Percentiles rank a stretch among this genome's conserved stretches.
These are phyloP conservation scores for Exophiala aquamarina DNA, from an alignment of 2,329 filamentous ascomycete species.

Conservation along the genomic window DNA sequence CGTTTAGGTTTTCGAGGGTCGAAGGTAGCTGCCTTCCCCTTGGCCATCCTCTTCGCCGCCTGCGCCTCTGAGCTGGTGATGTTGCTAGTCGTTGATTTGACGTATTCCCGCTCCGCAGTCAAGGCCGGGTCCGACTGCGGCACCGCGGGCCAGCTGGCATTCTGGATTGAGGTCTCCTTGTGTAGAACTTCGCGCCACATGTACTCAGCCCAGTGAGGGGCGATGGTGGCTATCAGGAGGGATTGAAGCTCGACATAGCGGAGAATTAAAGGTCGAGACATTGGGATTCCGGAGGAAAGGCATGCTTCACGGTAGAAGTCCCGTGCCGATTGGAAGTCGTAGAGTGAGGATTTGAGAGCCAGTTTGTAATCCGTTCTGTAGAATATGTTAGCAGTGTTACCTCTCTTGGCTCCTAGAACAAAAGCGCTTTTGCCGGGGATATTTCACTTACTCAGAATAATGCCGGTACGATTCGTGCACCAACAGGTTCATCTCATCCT, in stretches of 20 bases:
- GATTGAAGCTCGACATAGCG: constrained; percentile 86
- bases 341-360: constrained; percentile 82
- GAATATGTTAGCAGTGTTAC: constrained; percentile 16
- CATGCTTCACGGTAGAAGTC: constrained; percentile 88
- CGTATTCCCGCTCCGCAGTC: constrained; percentile 78
- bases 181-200: constrained; percentile 90
- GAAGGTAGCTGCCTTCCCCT: constrained; percentile 82
- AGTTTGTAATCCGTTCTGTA: constrained; percentile 73
- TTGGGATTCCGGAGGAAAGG: constrained; percentile 72
- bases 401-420: background rate
- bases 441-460: constrained; percentile 63
- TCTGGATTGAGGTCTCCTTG: constrained; percentile 73
- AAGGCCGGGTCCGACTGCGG: constrained; percentile 65
- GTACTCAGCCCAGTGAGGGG: constrained; percentile 92
- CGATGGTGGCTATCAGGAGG: constrained; percentile 76
- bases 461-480: constrained; percentile 76
- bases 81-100: constrained; percentile 70
- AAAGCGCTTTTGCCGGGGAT: constrained; percentile 1
- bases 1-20: constrained; percentile 92
- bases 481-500: constrained; percentile 86
- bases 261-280: constrained; percentile 78
- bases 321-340: constrained; percentile 84
- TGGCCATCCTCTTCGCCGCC: constrained; percentile 79
- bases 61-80: constrained; percentile 81
- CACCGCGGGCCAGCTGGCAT: constrained; percentile 71